Percentiles rank a stretch among this genome's conserved stretches.
Conservation (phyloP, 108 stramenopile species). For the Discostella stelligeroides region DNA sequence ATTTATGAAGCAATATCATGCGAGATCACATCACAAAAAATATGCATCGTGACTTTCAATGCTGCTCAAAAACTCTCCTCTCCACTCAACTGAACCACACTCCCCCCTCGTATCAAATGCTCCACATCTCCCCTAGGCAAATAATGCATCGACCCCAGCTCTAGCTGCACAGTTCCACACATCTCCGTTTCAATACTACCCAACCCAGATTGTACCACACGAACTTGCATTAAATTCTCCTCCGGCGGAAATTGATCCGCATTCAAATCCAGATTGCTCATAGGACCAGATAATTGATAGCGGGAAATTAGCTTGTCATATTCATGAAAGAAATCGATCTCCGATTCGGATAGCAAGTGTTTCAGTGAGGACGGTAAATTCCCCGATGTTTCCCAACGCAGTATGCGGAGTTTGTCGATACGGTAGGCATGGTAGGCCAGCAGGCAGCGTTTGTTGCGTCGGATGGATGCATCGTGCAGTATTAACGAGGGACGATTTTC, state of each 20-base stretch:
- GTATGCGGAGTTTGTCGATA: slow-evolving; percentile 54
- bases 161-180: slow-evolving; percentile 76
- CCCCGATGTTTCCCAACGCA: slow-evolving; percentile 69
- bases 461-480: slow-evolving; percentile 85
- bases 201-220: slow-evolving; percentile 65
- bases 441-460: slow-evolving; percentile 92
- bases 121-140: slow-evolving; percentile 89
- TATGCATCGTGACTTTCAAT: too few relatives aligned
- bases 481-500: slow-evolving; percentile 72
- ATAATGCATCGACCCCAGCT: slow-evolving; percentile 82
- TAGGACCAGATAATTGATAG: too few relatives aligned
- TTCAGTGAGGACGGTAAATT: slow-evolving; percentile 55
- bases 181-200: slow-evolving; percentile 77
- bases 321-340: slow-evolving; percentile 70
- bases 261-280: slow-evolving; percentile 59
- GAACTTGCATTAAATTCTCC: slow-evolving; percentile 79
- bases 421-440: slow-evolving; percentile 89
- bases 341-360: slow-evolving; percentile 54
- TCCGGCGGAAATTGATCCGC: slow-evolving; percentile 70
- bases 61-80: slow-evolving; percentile 69
- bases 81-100: slow-evolving; percentile 76
- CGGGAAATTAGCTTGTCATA: slow-evolving; percentile 69
- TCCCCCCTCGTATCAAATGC: slow-evolving; percentile 82
- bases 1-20: too few relatives aligned
- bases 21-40: too few relatives aligned